Evolutionary conservation across 352 stramenopile genomes (phyloP).

Genomic region (Pythium apleroticum): DNA sequence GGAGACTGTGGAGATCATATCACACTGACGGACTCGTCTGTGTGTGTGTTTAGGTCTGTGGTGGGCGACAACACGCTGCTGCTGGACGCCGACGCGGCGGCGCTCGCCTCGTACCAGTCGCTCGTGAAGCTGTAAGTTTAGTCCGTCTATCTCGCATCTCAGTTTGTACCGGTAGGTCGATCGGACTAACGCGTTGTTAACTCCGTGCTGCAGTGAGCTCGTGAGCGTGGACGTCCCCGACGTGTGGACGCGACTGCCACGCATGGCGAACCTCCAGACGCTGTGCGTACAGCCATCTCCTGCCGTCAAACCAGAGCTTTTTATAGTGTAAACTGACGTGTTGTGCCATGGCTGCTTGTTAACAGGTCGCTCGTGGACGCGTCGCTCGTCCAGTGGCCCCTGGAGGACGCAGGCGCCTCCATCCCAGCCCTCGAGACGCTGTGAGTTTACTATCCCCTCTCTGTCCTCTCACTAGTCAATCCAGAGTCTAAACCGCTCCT

Average conservation of each 20-base stretch:
- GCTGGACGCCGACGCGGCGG: slow-evolving; percentile 1
- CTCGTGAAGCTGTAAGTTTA: slow-evolving; percentile 5
- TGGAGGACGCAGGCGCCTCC: background rate
- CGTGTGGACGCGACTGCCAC: slow-evolving; percentile 8
- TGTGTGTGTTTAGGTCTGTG: background rate
- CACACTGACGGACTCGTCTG: background rate
- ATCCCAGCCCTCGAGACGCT: background rate
- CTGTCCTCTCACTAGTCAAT: background rate
- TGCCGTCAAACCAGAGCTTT: no score
- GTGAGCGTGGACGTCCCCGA: slow-evolving; percentile 1
- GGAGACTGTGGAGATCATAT: background rate
- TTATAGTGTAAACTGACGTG: no score
- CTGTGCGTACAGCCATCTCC: no score
- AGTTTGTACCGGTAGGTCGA: background rate
- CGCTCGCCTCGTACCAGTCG: slow-evolving; percentile 7
- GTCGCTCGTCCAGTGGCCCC: slow-evolving; percentile 10
- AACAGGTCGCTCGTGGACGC: slow-evolving; percentile 13
- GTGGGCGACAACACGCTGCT: slow-evolving; percentile 3
- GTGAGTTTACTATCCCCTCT: background rate
- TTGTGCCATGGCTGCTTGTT: no score
- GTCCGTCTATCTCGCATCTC: background rate
- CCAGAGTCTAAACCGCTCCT: background rate
- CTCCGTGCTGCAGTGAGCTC: background rate
- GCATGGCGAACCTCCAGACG: slow-evolving; percentile 13
- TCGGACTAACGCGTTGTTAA: background rate